phyloP scores from a whole-genome alignment of 441 rosid genomes.

The Populus tomentosa region DNA sequence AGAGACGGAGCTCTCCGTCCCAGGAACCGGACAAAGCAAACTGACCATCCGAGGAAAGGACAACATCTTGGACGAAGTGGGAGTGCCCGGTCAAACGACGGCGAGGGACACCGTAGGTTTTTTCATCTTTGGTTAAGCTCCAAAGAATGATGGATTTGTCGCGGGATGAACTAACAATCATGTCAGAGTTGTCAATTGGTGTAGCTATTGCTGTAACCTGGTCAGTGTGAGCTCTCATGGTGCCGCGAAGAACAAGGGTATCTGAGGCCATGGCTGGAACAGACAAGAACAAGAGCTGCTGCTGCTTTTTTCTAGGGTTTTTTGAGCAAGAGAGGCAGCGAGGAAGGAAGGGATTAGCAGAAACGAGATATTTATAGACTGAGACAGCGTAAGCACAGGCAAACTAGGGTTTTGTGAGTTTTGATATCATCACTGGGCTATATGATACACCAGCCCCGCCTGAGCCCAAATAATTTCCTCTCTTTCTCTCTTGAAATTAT shows the following conservation, averaged over 20 bases:
- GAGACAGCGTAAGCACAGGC: background rate
- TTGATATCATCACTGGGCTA: background rate
- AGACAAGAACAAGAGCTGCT: background rate
- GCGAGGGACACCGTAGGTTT: slow-evolving; percentile 70
- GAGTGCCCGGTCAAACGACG: slow-evolving; percentile 94
- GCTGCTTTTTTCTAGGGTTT: background rate
- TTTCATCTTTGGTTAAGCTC: slow-evolving; percentile 83
- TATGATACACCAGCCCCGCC: background rate
- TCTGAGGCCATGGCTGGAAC: slow-evolving; percentile 34
- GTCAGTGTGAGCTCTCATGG: slow-evolving; percentile 94
- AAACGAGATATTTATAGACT: background rate
- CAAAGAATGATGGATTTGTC: slow-evolving; percentile 92
- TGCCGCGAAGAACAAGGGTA: slow-evolving; percentile 65
- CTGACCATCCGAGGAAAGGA: slow-evolving; percentile 93
- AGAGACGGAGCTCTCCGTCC: slow-evolving; percentile 98
- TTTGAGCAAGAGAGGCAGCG: background rate
- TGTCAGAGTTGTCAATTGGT: slow-evolving; percentile 82
- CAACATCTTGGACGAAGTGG: slow-evolving; percentile 88
- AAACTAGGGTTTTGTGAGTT: background rate
- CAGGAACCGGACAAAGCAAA: slow-evolving; percentile 96
- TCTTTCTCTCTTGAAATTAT: too few relatives aligned
- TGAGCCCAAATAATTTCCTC: background rate
- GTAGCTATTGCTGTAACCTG: slow-evolving; percentile 93
- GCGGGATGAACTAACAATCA: slow-evolving; percentile 87
- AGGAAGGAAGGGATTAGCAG: background rate